Evolutionary conservation across 208 protist species (phyloP), one percentile per base, ranked within the genome.

Genomic region (Leishmania martiniquensis): DNA sequence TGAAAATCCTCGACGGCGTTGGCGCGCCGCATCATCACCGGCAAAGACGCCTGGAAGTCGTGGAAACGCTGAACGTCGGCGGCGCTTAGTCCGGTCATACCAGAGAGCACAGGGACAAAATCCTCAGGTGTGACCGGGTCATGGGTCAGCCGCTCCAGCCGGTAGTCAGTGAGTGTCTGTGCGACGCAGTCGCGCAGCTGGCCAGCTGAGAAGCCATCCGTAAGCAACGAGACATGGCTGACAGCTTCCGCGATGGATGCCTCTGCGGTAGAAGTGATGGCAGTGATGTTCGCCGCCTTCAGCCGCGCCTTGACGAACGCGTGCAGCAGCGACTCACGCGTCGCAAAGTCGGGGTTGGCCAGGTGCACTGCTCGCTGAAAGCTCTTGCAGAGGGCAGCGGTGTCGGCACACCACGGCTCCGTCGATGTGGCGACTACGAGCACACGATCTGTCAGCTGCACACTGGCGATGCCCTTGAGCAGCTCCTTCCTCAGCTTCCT

Each of bases 401-500:
- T 72, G 72, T 98, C 92, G 32, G 85, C 87, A 37, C 89, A 71
- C 90, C 92, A 98, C 59, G 95, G 96, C 69, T 90, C 85, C 13
- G 77, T 77, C 25, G 87, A 87, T 37, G 85, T 89, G 39, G 88
- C 95, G 39, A 99, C 80, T n/a, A 99, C 77, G 44, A 99, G 68
- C 4, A 99, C 96, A 47, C 97, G 92, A 68, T 98, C 96, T 4
- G 88, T 92, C 0, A 93, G 91, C 60, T 91, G 81, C 69, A 99
- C 70, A n/a, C 74, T 89, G 1, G 84, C 85, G 49, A 95, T 92
- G 44, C 87, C 85, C 75, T 96, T 94, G 54, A 94, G 52, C 9
- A 99, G 78, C 68, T 96, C 90, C 85, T 98, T 99, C 80, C 95
- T 97, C 78, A 99, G 94, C 59, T 97, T 95, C 74, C 89, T 95